phyloP scores from a whole-genome alignment of 2,329 filamentous ascomycete species.

The Fusarium sp. region DNA sequence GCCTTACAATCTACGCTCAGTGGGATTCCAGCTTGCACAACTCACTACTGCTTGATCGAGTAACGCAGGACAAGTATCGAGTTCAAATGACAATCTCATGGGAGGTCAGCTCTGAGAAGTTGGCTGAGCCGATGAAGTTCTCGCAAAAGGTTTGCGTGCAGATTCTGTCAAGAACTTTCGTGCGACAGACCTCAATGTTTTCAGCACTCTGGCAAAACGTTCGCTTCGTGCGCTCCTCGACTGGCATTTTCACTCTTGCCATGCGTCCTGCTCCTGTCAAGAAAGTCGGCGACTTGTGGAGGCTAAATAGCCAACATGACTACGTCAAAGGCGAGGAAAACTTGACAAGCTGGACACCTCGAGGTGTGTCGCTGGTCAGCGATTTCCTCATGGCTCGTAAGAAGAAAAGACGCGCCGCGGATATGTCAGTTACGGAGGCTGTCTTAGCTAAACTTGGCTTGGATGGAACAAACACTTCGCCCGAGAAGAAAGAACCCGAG shows the following conservation, averaged over 20 bases:
- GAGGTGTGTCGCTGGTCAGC: slow-evolving; percentile 89
- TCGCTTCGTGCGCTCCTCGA: slow-evolving; percentile 87
- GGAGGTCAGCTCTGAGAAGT: slow-evolving; percentile 84
- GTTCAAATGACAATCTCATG: slow-evolving; percentile 89
- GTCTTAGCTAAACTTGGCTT: slow-evolving; percentile 70
- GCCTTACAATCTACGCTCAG: slow-evolving; percentile 87
- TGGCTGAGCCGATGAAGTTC: slow-evolving; percentile 91
- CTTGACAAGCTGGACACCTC: slow-evolving; percentile 84
- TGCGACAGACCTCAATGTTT: slow-evolving; percentile 88
- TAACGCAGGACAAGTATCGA: slow-evolving; percentile 91
- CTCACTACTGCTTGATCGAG: slow-evolving; percentile 91
- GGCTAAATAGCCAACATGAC: slow-evolving; percentile 93
- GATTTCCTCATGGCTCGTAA: slow-evolving; percentile 84
- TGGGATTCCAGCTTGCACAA: slow-evolving; percentile 97
- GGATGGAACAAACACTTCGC: slow-evolving; percentile 55
- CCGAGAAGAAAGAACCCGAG: slow-evolving; percentile 51
- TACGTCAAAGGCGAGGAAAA: slow-evolving; percentile 97
- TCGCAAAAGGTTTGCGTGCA: slow-evolving; percentile 84
- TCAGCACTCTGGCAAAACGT: slow-evolving; percentile 87
- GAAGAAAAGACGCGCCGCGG: slow-evolving; percentile 78
- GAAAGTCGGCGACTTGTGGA: slow-evolving; percentile 91
- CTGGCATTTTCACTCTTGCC: slow-evolving; percentile 85
- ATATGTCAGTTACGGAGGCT: slow-evolving; percentile 81
- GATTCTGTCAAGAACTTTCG: slow-evolving; percentile 84
- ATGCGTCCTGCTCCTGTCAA: slow-evolving; percentile 92